phyloP scores from a whole-genome alignment of 192 early-diverging fungal species.

The Kappamyces sp. region DNA sequence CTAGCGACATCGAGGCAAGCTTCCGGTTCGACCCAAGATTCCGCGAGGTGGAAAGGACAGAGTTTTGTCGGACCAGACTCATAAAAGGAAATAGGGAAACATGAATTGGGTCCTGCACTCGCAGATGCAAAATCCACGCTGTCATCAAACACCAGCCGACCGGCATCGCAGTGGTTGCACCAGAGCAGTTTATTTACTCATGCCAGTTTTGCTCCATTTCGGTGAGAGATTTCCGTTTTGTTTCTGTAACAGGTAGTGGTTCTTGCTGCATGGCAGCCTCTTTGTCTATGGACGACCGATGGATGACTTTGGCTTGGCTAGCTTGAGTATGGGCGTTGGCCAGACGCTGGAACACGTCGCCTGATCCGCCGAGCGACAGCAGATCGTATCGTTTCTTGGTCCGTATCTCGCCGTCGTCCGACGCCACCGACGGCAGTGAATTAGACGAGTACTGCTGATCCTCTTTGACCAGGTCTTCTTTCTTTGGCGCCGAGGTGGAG shows the following conservation, averaged over 20 bases:
- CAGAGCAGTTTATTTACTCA: not conserved
- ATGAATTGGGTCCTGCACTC: too few relatives aligned
- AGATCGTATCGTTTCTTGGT: not conserved
- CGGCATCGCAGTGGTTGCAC: too few relatives aligned
- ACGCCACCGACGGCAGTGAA: not conserved
- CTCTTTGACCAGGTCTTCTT: not conserved
- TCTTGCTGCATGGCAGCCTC: not conserved
- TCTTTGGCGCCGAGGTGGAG: not conserved
- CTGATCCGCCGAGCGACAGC: conserved; percentile 3
- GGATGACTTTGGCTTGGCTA: conserved; percentile 39
- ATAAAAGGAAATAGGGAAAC: too few relatives aligned
- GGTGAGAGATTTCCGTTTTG: not conserved
- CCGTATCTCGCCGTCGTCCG: not conserved
- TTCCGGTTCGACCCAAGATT: too few relatives aligned
- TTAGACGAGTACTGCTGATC: not conserved
- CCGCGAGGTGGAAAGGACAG: too few relatives aligned
- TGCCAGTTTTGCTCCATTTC: not conserved
- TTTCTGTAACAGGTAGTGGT: not conserved
- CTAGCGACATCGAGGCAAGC: too few relatives aligned
- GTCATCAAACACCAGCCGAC: too few relatives aligned
- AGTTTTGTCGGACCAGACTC: too few relatives aligned
- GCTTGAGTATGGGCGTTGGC: conserved; percentile 39
- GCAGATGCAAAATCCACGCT: too few relatives aligned
- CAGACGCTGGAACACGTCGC: conserved; percentile 38
- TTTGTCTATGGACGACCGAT: conserved; percentile 16